Conservation (phyloP, 768 basidiomycete species). For the Serendipita sp. region DNA sequence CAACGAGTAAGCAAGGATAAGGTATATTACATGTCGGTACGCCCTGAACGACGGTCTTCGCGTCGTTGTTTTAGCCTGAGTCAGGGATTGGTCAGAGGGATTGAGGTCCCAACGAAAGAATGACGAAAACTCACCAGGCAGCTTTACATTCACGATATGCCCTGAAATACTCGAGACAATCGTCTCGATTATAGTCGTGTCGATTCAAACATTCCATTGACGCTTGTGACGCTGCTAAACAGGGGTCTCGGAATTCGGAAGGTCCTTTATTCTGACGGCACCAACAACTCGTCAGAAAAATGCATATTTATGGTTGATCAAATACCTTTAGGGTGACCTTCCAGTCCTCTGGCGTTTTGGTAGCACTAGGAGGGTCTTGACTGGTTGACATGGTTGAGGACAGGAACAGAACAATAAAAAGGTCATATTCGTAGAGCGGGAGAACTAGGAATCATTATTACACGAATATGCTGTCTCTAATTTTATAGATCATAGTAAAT, state of each 20-base stretch:
- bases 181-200: neutral
- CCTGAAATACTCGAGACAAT: neutral
- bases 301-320: neutral
- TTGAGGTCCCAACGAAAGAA: neutral
- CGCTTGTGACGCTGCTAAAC: neutral
- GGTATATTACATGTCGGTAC: neutral
- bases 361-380: neutral
- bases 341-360: neutral
- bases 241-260: neutral
- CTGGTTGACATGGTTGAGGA: neutral
- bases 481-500: neutral
- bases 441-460: neutral
- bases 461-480: neutral
- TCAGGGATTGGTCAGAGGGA: neutral
- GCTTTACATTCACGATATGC: neutral
- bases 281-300: neutral
- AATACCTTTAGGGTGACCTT: neutral
- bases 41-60: neutral
- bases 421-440: neutral
- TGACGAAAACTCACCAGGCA: neutral
- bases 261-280: neutral
- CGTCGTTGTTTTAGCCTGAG: neutral
- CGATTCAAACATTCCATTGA: neutral
- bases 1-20: too few relatives aligned
- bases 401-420: neutral